Conservation (phyloP, 192 early-diverging fungal species). For the Coemansia aciculifera region DNA sequence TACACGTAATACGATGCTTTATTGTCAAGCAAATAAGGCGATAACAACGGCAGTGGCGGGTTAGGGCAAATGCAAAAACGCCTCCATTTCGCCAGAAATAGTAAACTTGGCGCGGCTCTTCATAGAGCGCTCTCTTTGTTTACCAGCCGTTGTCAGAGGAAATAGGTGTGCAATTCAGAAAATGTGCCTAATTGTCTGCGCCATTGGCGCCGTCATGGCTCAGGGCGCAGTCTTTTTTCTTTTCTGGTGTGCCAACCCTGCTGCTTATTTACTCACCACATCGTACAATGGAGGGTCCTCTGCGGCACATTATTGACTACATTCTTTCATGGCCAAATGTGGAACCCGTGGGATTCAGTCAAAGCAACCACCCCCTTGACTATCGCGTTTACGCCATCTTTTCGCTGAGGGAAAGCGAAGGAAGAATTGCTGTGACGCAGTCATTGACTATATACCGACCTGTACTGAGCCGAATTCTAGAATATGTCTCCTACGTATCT, state of each 20-base stretch:
- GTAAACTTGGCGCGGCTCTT: conserved; percentile 4
- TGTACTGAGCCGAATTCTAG: background rate
- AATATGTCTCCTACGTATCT: background rate
- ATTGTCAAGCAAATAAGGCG: background rate
- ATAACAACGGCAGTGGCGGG: conserved; percentile 6
- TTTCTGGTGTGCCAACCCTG: background rate
- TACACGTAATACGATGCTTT: conserved; percentile 3
- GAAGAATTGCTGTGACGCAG: background rate
- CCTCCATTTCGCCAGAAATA: conserved; percentile 3
- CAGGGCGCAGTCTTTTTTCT: conserved; percentile 1
- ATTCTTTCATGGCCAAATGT: conserved; percentile 1
- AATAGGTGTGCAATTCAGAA: conserved; percentile 1
- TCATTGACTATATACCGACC: background rate
- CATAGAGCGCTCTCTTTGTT: conserved; percentile 1
- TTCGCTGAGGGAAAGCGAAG: background rate
- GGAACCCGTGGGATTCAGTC: background rate
- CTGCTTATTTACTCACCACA: background rate
- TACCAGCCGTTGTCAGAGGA: background rate
- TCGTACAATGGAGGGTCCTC: background rate
- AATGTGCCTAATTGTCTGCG: background rate
- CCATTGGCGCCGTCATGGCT: conserved; percentile 1
- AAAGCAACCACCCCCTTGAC: background rate
- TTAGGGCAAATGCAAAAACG: conserved; percentile 2
- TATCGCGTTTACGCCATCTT: conserved; percentile 6
- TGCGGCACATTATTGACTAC: conserved; percentile 1